phyloP scores from a whole-genome alignment of 208 protist genomes.

The Angomonas ambiguus region DNA sequence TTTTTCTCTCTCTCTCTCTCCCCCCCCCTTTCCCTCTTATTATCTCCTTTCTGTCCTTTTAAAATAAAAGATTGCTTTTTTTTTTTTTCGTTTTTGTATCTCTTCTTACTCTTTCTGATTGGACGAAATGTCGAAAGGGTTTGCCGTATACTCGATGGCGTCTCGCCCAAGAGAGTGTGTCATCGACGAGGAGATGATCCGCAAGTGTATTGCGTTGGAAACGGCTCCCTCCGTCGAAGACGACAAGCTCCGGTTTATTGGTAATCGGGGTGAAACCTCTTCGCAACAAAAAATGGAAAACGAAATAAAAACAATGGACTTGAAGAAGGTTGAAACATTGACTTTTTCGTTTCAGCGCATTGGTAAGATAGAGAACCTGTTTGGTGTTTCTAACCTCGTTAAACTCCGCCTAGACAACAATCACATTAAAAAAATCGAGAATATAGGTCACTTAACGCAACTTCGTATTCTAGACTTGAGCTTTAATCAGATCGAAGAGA shows the following conservation, averaged over 20 bases:
- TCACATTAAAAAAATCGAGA: slow-evolving; percentile 89
- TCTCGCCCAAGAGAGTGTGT: slow-evolving; percentile 60
- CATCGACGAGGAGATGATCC: slow-evolving; percentile 78
- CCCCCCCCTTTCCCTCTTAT: not conserved
- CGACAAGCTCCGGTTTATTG: slow-evolving; percentile 64
- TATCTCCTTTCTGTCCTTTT: slow-evolving; percentile 9
- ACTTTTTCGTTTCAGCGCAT: slow-evolving; percentile 68
- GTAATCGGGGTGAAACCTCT: slow-evolving; percentile 57
- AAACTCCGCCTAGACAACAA: slow-evolving; percentile 96
- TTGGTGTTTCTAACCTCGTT: slow-evolving; percentile 71
- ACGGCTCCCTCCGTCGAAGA: slow-evolving; percentile 64
- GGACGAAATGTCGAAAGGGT: slow-evolving; percentile 67
- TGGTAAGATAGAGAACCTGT: slow-evolving; percentile 89
- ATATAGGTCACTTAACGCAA: slow-evolving; percentile 77
- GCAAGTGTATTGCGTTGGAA: slow-evolving; percentile 63
- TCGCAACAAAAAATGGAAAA: slow-evolving; percentile 42
- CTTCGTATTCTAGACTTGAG: slow-evolving; percentile 90
- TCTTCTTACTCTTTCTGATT: slow-evolving; percentile 9
- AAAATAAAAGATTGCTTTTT: too few relatives aligned
- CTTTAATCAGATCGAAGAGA: slow-evolving; percentile 92
- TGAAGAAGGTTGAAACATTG: slow-evolving; percentile 59
- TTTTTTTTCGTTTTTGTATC: slow-evolving; percentile 11
- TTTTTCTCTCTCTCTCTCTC: slow-evolving; percentile 9
- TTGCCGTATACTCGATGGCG: slow-evolving; percentile 62
- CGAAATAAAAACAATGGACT: slow-evolving; percentile 46